Evolutionary conservation across 345 rosid genomes (phyloP).

Genomic region (Eutrema japonicum): DNA sequence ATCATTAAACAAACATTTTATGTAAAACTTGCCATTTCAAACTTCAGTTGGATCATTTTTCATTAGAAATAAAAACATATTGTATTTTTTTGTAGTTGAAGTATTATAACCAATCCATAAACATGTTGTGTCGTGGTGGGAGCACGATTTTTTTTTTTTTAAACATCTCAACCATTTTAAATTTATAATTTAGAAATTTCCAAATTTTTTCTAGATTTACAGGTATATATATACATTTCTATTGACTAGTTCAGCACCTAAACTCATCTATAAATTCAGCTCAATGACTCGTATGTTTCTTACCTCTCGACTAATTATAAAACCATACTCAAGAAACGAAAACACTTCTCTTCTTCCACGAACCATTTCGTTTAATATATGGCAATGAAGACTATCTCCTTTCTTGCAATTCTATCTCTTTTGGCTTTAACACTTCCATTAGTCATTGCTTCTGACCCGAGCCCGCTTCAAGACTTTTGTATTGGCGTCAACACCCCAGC

Average conservation of each 20-base stretch:
- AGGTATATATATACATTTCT: neutral
- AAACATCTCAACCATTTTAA: conserved; percentile 2
- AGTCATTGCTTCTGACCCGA: conserved; percentile 23
- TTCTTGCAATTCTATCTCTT: conserved; percentile 5
- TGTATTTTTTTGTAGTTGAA: neutral
- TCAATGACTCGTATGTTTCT: neutral
- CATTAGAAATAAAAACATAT: neutral
- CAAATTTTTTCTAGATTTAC: neutral
- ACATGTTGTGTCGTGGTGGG: conserved; percentile 11
- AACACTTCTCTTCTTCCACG: neutral
- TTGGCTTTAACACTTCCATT: conserved; percentile 15
- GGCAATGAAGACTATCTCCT: conserved; percentile 8
- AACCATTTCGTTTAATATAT: neutral
- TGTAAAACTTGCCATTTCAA: conserved; percentile 4
- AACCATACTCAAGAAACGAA: neutral
- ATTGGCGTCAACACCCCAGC: conserved; percentile 14
- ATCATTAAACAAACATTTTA: neutral
- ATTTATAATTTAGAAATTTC: neutral
- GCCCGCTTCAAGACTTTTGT: conserved; percentile 27
- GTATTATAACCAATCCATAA: neutral
- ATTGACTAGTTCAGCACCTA: conserved; percentile 1
- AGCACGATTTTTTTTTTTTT: too few relatives aligned
- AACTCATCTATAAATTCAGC: conserved; percentile 18
- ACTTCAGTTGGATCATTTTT: neutral
- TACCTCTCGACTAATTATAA: conserved; percentile 5